Base-by-base conservation (phyloP, 2,329 filamentous ascomycete species). In the Macroventuria anomochaeta region DNA sequence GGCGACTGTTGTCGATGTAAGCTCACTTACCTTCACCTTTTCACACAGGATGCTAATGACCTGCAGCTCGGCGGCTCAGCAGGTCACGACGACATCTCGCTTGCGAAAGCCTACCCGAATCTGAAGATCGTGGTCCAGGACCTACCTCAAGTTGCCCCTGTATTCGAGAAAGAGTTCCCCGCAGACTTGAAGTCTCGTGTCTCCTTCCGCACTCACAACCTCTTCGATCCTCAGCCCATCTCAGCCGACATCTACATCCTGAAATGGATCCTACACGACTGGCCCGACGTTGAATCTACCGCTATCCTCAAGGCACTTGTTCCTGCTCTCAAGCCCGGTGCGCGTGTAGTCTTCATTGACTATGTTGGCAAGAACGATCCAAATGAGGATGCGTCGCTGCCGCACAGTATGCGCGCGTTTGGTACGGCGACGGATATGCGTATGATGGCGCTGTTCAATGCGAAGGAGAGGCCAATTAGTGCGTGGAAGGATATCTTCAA, bases 191-290 rank as follows among this genome's bases (percentile, higher is more conserved):
- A 48, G 31, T 59, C 56, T 13, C 69, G 71, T 39, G 65, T 75
- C 33, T 63, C 58, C 6, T 77, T 77, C 54, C 73, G 77, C 56
- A 73, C 74, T 3, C 83, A 88, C 64, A 81, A 86, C 61, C 85
- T 88, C 65, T 85, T 86, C 66, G 75, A 76, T 5, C 77, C 80
- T 43, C 85, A 88, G 67, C 77, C 80, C 0, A 75, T 83, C 12
- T 73, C 79, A 40, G 85, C 69, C n/a, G 68, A 70, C 47, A 65
- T 85, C 15, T 87, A 86, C 71, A 61, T 82, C 61, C 80, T 86
- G 69, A 81, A 83, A 40, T 81, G 80, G 77, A 85, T 87, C 57
- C 70, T 88, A 7, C 84, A 88, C 66, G 85, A 87, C 71, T 85
- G 84, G 74, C 80, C 83, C 0, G 83, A 83, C 12, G 77, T 78